Percentiles rank a stretch among this genome's conserved stretches.
Conservation (phyloP, 2,329 filamentous ascomycete species). For the Monosporascus sp. region DNA sequence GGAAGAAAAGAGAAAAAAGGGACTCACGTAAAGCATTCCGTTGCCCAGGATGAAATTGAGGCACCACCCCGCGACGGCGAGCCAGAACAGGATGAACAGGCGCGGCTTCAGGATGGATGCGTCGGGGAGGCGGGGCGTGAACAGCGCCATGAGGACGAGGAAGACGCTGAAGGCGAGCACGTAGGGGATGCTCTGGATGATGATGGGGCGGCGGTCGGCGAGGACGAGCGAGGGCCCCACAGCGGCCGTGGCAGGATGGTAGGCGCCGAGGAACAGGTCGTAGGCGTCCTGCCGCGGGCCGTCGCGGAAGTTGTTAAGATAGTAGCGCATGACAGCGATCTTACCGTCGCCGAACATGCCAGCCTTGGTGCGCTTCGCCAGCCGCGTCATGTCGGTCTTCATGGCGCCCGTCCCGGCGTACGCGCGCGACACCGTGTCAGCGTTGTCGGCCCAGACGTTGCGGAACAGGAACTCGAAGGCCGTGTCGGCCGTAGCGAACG, state of each 20-base stretch:
- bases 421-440: conserved; percentile 85
- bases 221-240: conserved; percentile 73
- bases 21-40: conserved; percentile 89
- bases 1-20: background rate
- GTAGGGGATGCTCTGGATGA: conserved; percentile 93
- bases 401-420: conserved; percentile 96
- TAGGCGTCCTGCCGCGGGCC: conserved; percentile 93
- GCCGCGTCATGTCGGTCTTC: conserved; percentile 97
- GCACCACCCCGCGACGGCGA: conserved; percentile 64
- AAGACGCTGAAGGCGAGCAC: conserved; percentile 81
- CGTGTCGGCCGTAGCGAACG: conserved; percentile 69
- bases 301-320: conserved; percentile 90
- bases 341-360: conserved; percentile 83
- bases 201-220: conserved; percentile 74
- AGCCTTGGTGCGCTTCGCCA: conserved; percentile 78
- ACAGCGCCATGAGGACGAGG: conserved; percentile 69
- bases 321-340: conserved; percentile 85
- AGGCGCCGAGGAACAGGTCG: conserved; percentile 86
- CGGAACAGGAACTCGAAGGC: conserved; percentile 89
- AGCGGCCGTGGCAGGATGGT: conserved; percentile 68
- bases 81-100: conserved; percentile 76
- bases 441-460: conserved; percentile 98
- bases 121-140: conserved; percentile 67
- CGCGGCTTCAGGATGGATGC: conserved; percentile 76
- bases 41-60: conserved; percentile 74